Evolutionary conservation across 148 eudicot genomes (phyloP).

Genomic region (Chenopodium suecicum): DNA sequence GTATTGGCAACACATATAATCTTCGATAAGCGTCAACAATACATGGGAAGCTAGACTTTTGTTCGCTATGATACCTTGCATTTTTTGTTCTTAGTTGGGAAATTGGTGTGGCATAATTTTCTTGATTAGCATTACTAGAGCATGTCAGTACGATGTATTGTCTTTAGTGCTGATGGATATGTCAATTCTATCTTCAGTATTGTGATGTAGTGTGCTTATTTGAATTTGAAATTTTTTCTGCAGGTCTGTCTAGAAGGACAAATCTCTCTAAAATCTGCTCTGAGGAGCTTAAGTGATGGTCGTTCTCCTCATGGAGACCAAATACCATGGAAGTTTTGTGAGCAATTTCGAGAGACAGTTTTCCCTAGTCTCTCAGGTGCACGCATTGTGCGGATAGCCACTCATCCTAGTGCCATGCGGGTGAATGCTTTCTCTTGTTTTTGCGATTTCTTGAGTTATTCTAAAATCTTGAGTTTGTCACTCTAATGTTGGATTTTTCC

Average conservation of each 20-base stretch:
- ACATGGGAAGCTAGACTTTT: too few relatives aligned
- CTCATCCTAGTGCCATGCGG: slow-evolving; percentile 98
- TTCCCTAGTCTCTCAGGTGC: slow-evolving; percentile 95
- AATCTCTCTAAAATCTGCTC: slow-evolving; percentile 79
- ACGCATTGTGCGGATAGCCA: slow-evolving; percentile 92
- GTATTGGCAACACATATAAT: not conserved
- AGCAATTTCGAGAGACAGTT: slow-evolving; percentile 66
- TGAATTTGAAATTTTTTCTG: not conserved
- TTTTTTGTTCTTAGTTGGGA: not conserved
- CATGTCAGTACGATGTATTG: not conserved
- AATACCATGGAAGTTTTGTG: slow-evolving; percentile 95
- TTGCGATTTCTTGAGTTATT: not conserved
- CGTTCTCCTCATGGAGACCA: slow-evolving; percentile 87
- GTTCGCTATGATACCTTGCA: not conserved
- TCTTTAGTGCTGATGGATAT: not conserved
- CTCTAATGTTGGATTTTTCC: not conserved
- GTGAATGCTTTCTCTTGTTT: slow-evolving; percentile 31
- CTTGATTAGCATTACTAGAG: not conserved
- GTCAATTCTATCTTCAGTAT: not conserved
- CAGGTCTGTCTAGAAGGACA: slow-evolving; percentile 93
- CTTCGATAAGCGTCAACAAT: not conserved
- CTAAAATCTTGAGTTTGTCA: not conserved
- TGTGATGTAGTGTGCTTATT: not conserved
- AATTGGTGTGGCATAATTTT: not conserved
- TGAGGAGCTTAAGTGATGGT: slow-evolving; percentile 68